Evolutionary conservation across 2,329 filamentous ascomycete species (phyloP).

Genomic region (Trichoderma cornu-damae): DNA sequence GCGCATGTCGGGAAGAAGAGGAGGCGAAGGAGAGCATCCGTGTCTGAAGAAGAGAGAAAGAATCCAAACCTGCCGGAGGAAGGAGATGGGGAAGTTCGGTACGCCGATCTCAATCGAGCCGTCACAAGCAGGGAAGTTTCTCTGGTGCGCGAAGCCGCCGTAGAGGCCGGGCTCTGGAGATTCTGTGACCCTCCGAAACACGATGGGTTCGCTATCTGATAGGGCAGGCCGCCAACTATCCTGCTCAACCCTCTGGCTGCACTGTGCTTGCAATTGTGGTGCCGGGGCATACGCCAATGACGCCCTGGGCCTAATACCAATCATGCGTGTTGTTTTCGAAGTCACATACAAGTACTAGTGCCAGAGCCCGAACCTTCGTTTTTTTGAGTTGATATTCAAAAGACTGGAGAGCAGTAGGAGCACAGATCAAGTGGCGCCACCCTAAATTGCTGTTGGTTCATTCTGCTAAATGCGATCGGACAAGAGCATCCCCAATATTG

Average conservation of each 20-base stretch:
- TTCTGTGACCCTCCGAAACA: constrained; percentile 62
- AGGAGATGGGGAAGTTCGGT: constrained; percentile 49
- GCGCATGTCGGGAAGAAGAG: constrained; percentile 73
- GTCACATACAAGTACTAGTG: constrained; percentile 7
- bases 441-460: constrained; percentile 15
- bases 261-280: not conserved
- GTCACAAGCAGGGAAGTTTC: constrained; percentile 55
- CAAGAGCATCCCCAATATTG: not conserved
- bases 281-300: no score
- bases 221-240: not conserved
- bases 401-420: constrained; percentile 15
- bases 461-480: not conserved
- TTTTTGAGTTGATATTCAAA: not conserved
- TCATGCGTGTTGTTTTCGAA: not conserved
- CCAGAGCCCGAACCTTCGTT: not conserved
- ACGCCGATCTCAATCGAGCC: constrained; percentile 73
- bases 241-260: not conserved
- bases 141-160: constrained; percentile 61
- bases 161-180: constrained; percentile 69
- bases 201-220: constrained; percentile 47
- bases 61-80: constrained; percentile 3
- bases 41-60: constrained; percentile 26
- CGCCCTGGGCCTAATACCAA: not conserved
- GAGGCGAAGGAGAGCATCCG: constrained; percentile 20
- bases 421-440: constrained; percentile 19